Evolutionary conservation across 2,329 filamentous ascomycete genomes (phyloP).

Genomic region (Arthrobotrys iridis): DNA sequence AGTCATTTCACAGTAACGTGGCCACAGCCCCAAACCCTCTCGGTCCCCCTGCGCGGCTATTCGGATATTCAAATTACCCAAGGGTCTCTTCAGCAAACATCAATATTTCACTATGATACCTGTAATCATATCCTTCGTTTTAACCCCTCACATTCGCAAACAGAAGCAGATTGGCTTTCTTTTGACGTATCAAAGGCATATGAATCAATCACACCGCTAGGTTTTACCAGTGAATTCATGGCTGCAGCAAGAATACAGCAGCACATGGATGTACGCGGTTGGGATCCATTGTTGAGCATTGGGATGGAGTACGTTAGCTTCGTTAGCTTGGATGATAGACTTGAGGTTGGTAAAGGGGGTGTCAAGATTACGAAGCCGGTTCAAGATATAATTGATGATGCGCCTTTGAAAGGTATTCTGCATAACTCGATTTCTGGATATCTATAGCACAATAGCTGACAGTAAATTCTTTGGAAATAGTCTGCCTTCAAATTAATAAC

Average conservation of each 20-base stretch:
- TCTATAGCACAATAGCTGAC: neutral
- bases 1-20: slow-evolving; percentile 10
- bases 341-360: neutral
- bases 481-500: neutral
- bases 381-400: neutral
- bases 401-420: neutral
- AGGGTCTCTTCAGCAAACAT: neutral
- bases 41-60: neutral
- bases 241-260: neutral
- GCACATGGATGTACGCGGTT: neutral
- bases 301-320: slow-evolving; percentile 13
- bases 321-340: neutral
- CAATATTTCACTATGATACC: neutral
- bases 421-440: neutral
- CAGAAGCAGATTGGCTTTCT: neutral
- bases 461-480: neutral
- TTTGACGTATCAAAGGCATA: neutral
- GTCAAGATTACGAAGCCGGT: neutral
- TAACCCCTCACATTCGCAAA: neutral
- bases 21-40: neutral
- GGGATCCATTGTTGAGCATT: neutral
- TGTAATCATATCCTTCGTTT: neutral
- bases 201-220: neutral
- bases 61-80: slow-evolving; percentile 4
- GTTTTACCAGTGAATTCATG: neutral